Evolutionary conservation across 129 eudicot species (phyloP), one percentile per base, ranked within the genome.

Genomic region (Flaveria brownii): DNA sequence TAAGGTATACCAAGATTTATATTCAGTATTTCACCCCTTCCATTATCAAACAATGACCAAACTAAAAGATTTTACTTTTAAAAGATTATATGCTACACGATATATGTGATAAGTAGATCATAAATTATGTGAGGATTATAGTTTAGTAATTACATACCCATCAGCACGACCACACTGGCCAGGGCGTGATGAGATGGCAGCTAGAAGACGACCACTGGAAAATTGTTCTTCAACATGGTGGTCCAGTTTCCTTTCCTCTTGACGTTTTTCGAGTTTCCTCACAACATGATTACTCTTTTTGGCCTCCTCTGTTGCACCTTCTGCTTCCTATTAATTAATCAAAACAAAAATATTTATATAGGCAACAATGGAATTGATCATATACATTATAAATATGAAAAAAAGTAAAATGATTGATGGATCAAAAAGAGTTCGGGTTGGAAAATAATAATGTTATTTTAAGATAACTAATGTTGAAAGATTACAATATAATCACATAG

Each of bases 91-190:
- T 57, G 64, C 20, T 22, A 9, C 36, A 20, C 13, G 18, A 60
- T 10, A 9, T 23, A 22, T 5, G 1, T 61, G 42, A 28, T 4
- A 26, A 26, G 43, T 12, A 28, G 20, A 61, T 13, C 4, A 61
- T 25, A 26, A 4, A 28, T 14, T 9, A 4, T 0, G 43, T 16
- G 17, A 26, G 43, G 9, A 11, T 14, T 4, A 26, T 62, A 43
- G 10, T 62, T 3, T 23, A 3, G 20, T 59, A 17, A 47, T 41
- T 17, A 64, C 85, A 57, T 85, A 92, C 97, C 97, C 96, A 75
- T 92, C 97, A 63, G 90, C 90, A 47, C 93, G 96, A 60, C 96
- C 96, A 71, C 91, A 92, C 72, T 92, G 96, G 60, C 97, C 96
- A 36, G 97, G 97, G 25, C 97, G 91, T 11, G 97, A 92, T 25